Conservation (phyloP, 1,284 basidiomycete genomes). For the Trametes sp. region DNA sequence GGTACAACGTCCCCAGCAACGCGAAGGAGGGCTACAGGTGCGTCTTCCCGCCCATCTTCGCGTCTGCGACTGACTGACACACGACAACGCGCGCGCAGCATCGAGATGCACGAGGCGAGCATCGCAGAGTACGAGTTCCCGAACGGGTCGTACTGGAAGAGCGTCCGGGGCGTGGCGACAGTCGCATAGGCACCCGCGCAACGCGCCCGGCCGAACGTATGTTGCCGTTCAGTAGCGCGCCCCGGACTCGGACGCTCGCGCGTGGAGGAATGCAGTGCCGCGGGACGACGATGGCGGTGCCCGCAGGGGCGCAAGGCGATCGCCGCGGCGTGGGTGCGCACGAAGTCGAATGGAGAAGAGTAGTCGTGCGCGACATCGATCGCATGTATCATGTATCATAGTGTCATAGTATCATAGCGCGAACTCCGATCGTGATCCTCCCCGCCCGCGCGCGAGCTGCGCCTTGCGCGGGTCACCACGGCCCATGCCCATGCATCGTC, state of each 20-base stretch:
- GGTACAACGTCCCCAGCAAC: conserved; percentile 83
- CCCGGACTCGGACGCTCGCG: no score
- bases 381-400: not conserved
- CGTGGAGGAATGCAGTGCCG: not conserved
- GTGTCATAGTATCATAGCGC: no score
- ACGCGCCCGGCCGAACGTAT: not conserved
- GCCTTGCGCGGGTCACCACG: no score
- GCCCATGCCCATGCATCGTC: no score
- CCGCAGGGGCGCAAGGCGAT: not conserved
- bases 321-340: no score
- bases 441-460: no score
- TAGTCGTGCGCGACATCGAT: not conserved
- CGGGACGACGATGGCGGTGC: not conserved
- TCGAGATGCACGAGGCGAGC: conserved; percentile 78
- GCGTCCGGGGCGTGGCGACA: conserved; percentile 24
- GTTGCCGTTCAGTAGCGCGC: no score
- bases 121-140: conserved; percentile 82
- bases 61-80: conserved; percentile 3
- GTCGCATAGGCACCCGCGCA: conserved; percentile 5
- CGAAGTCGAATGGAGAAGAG: no score
- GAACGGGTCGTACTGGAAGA: conserved; percentile 73
- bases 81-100: conserved; percentile 50
- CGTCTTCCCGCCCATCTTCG: conserved; percentile 24
- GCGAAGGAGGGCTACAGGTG: conserved; percentile 78
- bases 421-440: not conserved